Evolutionary conservation across 768 basidiomycete genomes (phyloP), one percentile per base, ranked within the genome.

Genomic region (Roridomyces roridus): DNA sequence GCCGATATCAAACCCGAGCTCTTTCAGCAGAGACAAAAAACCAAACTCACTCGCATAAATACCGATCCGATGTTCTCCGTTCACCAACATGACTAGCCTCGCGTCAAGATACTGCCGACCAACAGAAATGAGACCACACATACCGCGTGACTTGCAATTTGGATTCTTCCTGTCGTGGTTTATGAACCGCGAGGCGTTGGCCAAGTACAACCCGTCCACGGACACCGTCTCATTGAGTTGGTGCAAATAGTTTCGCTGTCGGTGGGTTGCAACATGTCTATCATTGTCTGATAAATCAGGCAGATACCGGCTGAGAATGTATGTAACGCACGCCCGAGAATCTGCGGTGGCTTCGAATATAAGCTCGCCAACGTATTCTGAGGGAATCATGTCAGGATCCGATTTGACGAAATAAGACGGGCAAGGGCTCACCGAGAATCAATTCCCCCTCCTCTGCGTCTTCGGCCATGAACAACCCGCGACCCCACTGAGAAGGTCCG

Each of bases 331-430:
- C 87, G 77, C 77, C 63, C 87, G 79, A 34, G 80, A 82, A 6
- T 73, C 68, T 5, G 77, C 70, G 1, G 84, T 87, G 0, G 73
- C 65, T 24, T 80, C 77, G 44, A 71, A 79, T 4, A 86, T 78
- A 18, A 85, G 60, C 68, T 91, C 88, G 3, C 89, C 89, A 5
- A 80, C 68, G 55, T 91, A 91, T 70, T 91, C 90, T 90, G 42
- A 7, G 41, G 48, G 26, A 5, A 42, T 17, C 14, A 9, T 37
- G 23, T 14, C 5, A 12, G 29, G 20, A 14, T 14, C 9, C 3
- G 6, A 7, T 11, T 24, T 28, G 18, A 44, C 21, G 21, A 24
- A 21, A 23, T n/a, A 36, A 46, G 41, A n/a, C n/a, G n/a, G n/a
- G n/a, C n/a, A 5, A 28, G 28, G 8, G 51, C 62, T 21, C 50